Evolutionary conservation across 192 early-diverging fungal genomes (phyloP).

Genomic region (Entomortierella chlamydospora): DNA sequence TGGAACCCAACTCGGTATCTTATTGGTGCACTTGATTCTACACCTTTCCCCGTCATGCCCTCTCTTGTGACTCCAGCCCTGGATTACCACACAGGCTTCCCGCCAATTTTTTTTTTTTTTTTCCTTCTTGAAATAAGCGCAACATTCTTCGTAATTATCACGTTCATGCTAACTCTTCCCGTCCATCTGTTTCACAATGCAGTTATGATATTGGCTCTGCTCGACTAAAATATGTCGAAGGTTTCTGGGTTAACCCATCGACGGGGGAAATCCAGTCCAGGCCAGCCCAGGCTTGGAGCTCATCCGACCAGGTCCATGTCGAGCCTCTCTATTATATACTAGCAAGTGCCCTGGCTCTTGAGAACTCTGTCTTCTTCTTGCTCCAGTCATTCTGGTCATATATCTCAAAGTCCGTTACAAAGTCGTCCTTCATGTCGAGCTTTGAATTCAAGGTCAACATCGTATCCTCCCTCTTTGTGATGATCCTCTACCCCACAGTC

Average conservation of each 20-base stretch:
- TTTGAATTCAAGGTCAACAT: constrained; percentile 50
- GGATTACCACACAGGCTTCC: not conserved
- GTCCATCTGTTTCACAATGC: not conserved
- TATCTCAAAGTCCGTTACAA: constrained; percentile 48
- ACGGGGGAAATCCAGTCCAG: constrained; percentile 30
- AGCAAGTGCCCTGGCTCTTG: constrained; percentile 28
- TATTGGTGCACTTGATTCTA: not conserved
- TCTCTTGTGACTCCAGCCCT: not conserved
- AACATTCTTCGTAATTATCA: too few relatives aligned
- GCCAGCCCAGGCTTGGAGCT: constrained; percentile 29
- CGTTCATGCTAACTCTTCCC: not conserved
- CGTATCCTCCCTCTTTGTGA: constrained; percentile 10
- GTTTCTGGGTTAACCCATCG: constrained; percentile 42
- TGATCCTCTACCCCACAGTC: constrained; percentile 28
- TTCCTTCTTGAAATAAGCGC: not conserved
- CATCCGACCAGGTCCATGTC: constrained; percentile 19
- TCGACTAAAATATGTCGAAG: constrained; percentile 45
- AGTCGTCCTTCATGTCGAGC: constrained; percentile 50
- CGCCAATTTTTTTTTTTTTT: not conserved
- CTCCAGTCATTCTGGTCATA: constrained; percentile 44
- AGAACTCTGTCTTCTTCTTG: constrained; percentile 36
- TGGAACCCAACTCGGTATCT: not conserved
- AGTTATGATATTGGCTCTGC: constrained; percentile 49
- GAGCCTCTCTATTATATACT: constrained; percentile 51
- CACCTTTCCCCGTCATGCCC: not conserved